Evolutionary conservation across 371 early-diverging fungal genomes (phyloP), one percentile per base, ranked within the genome.

Genomic region (Actinomortierella ambigua): DNA sequence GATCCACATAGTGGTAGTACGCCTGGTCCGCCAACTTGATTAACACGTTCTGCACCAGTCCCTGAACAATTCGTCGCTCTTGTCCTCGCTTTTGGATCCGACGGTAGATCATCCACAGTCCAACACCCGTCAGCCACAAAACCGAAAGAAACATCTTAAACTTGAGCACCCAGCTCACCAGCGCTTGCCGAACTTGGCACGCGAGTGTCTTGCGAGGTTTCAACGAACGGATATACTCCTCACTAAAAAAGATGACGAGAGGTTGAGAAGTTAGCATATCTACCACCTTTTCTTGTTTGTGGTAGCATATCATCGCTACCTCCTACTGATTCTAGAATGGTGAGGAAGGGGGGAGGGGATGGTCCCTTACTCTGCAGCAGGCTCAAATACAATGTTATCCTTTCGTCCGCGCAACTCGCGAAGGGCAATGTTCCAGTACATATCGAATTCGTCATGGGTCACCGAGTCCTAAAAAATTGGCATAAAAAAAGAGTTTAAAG

Each of bases 1-100:
- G 75, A 17, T 73, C 75, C 18, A 73, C 58, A 46, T 73, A 73
- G 48, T 63, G 56, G 23, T 63, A 73, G 22, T 67, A 67, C 1
- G 75, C 67, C 41, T 73, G 75, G 20, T 63, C 63, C 27, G 75
- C 58, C 13, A 73, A 57, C 24, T 67, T 73, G 3, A 57, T 15
- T 5, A 73, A 34, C 2, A 67, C 63, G 28, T 67, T 66, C 28
- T 66, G 59, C 23, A 73, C 75, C 15, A 73, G 68, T 4, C 75
- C 75, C 15, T 60, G 66, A 15, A 73, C 34, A 9, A 63, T 54
- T 8, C 53, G 56, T 1, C 48, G 40, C 23, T 73, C 60, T 57
- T 67, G 62, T 13, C 60, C 60, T 18, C 75, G 34, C 2, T 47
- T 47, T 2, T 34, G 9, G 7, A 73, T 49, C n/a, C 67, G 55